Evolutionary conservation across 148 eudicot species (phyloP).

Genomic region (Amaranthus cruentus): DNA sequence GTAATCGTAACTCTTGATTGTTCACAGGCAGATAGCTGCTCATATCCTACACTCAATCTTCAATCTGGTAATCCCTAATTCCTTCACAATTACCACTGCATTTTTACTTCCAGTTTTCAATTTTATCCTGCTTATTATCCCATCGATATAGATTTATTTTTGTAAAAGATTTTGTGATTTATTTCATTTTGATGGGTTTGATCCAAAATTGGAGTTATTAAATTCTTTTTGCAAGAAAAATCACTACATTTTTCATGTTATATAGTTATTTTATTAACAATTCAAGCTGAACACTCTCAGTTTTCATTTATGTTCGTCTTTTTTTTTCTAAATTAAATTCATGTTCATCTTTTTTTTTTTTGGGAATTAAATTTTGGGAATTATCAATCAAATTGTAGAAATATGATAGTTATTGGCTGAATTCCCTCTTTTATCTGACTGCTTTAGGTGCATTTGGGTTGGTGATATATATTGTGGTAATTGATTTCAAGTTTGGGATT

Average conservation of each 20-base stretch:
- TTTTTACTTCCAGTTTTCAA: neutral
- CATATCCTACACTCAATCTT: neutral
- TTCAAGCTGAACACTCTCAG: slow-evolving; percentile 9
- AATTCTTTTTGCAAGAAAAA: neutral
- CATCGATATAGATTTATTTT: no score
- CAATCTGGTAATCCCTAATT: slow-evolving; percentile 9
- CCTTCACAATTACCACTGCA: neutral
- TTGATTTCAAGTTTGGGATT: neutral
- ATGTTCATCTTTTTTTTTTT: neutral
- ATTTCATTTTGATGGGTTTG: neutral
- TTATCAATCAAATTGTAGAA: no score
- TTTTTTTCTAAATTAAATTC: neutral
- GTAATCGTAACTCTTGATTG: neutral
- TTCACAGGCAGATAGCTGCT: neutral
- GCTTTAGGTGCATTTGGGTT: neutral
- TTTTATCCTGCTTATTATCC: neutral
- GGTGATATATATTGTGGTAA: neutral
- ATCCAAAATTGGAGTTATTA: neutral
- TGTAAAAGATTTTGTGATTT: neutral
- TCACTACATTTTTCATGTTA: neutral
- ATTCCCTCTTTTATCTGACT: no score
- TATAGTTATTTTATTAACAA: neutral
- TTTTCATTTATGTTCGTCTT: neutral
- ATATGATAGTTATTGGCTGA: no score
- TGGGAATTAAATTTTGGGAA: neutral